Evolutionary conservation across 192 early-diverging fungal species (phyloP).

Genomic region (Coemansia sp.): DNA sequence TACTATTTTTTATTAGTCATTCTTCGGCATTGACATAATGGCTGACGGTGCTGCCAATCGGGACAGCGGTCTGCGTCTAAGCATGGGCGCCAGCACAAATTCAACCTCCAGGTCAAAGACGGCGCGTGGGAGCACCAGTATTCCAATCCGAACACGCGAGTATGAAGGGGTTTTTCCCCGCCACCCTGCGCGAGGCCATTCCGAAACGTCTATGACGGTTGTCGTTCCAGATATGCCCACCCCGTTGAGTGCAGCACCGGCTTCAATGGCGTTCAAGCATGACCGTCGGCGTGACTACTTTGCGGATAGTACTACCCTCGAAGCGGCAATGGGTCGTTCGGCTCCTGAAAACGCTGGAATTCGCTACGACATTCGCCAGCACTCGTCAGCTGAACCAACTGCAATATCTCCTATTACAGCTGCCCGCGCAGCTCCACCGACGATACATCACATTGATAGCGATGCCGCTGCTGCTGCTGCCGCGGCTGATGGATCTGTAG

Average conservation of each 20-base stretch:
- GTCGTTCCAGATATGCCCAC: constrained; percentile 36
- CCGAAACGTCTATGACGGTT: constrained; percentile 38
- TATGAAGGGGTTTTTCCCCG: constrained; percentile 36
- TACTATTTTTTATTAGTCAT: neutral
- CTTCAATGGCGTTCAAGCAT: constrained; percentile 34
- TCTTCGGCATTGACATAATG: neutral
- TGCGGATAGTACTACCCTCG: constrained; percentile 38
- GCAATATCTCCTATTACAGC: constrained; percentile 6
- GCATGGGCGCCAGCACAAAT: constrained; percentile 12
- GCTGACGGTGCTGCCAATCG: neutral
- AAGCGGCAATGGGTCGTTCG: constrained; percentile 37
- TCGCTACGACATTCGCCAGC: constrained; percentile 33
- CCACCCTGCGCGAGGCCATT: constrained; percentile 34
- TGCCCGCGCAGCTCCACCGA: constrained; percentile 7
- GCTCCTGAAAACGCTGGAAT: constrained; percentile 36
- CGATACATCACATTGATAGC: constrained; percentile 19
- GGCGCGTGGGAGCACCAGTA: neutral
- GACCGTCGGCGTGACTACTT: constrained; percentile 48
- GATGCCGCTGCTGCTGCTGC: constrained; percentile 1
- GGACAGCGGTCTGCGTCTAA: neutral
- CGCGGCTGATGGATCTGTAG: neutral
- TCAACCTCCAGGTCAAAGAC: neutral
- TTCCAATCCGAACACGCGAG: constrained; percentile 9
- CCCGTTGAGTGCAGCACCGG: constrained; percentile 40
- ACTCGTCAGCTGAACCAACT: constrained; percentile 18